phyloP scores from a whole-genome alignment of 441 rosid genomes.

The Bocquillonia castaneifolia region DNA sequence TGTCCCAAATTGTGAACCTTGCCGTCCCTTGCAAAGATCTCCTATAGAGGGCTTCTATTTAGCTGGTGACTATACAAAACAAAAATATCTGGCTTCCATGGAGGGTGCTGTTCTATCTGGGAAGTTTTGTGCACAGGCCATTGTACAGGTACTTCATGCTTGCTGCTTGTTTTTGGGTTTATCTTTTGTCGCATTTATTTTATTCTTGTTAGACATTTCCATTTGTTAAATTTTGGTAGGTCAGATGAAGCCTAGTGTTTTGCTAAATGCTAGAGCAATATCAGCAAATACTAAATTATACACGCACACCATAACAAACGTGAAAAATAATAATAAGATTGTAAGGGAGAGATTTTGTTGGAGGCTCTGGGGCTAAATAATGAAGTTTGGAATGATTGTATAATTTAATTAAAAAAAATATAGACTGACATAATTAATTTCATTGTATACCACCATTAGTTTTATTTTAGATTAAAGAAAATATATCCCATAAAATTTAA shows the following conservation, averaged over 20 bases:
- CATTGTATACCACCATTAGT: too few species aligned
- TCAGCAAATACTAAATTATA: neutral
- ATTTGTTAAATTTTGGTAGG: neutral
- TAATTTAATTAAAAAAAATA: too few species aligned
- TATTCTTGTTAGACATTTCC: neutral
- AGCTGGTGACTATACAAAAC: conserved; percentile 92
- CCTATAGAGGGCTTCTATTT: conserved; percentile 80
- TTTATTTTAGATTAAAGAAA: too few species aligned
- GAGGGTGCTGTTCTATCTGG: conserved; percentile 97
- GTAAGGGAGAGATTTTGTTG: neutral
- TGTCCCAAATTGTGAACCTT: conserved; percentile 79
- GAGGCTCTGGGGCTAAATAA: neutral
- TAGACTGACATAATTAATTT: too few species aligned
- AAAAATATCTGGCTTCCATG: conserved; percentile 95
- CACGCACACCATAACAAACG: neutral
- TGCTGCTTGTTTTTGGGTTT: neutral
- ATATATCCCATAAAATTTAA: too few species aligned
- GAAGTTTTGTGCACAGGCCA: conserved; percentile 79
- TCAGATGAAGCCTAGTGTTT: neutral
- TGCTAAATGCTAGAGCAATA: neutral
- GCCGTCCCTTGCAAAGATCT: conserved; percentile 87
- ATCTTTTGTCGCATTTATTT: neutral
- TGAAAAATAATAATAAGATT: too few species aligned
- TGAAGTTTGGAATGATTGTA: too few species aligned
- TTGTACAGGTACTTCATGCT: conserved; percentile 70